These are phyloP conservation scores for Metschnikowia santaceciliae DNA, from an alignment of 805 yeast species.

Conservation along the genomic window DNA sequence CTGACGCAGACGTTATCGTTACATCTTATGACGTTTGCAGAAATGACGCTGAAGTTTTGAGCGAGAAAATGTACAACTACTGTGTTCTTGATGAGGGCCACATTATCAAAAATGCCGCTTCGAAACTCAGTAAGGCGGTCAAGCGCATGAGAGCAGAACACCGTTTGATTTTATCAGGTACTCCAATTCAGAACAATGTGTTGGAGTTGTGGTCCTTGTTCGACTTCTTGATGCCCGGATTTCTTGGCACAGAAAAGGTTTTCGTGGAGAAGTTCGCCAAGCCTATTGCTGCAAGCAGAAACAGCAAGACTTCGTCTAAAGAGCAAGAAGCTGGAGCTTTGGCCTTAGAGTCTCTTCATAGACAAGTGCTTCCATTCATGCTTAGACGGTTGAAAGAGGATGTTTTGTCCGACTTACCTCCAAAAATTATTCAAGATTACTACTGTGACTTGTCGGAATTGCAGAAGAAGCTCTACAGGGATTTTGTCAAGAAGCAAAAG, in stretches of 20 bases:
- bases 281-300: slow-evolving; percentile 92
- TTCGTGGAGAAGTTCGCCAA: slow-evolving; percentile 96
- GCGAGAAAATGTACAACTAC: slow-evolving; percentile 72
- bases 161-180: slow-evolving; percentile 87
- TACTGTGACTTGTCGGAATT: slow-evolving; percentile 92
- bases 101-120: slow-evolving; percentile 85
- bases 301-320: slow-evolving; percentile 79
- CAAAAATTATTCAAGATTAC: slow-evolving; percentile 96
- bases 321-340: slow-evolving; percentile 97
- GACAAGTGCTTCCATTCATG: slow-evolving; percentile 95
- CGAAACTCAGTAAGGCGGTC: slow-evolving; percentile 86
- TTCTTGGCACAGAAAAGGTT: slow-evolving; percentile 88
- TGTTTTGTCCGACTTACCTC: slow-evolving; percentile 92
- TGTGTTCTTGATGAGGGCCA: slow-evolving; percentile 98
- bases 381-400: slow-evolving; percentile 94
- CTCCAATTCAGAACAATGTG: slow-evolving; percentile 97
- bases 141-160: slow-evolving; percentile 82
- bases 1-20: slow-evolving; percentile 74
- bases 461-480: slow-evolving; percentile 83
- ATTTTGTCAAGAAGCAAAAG: slow-evolving; percentile 85
- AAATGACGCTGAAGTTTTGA: slow-evolving; percentile 71
- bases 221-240: slow-evolving; percentile 98
- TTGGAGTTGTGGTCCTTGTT: slow-evolving; percentile 95
- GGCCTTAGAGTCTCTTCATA: slow-evolving; percentile 92
- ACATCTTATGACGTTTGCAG: slow-evolving; percentile 96